Evolutionary conservation across 2,329 filamentous ascomycete species (phyloP).

Genomic region (Ophiostoma sp.): DNA sequence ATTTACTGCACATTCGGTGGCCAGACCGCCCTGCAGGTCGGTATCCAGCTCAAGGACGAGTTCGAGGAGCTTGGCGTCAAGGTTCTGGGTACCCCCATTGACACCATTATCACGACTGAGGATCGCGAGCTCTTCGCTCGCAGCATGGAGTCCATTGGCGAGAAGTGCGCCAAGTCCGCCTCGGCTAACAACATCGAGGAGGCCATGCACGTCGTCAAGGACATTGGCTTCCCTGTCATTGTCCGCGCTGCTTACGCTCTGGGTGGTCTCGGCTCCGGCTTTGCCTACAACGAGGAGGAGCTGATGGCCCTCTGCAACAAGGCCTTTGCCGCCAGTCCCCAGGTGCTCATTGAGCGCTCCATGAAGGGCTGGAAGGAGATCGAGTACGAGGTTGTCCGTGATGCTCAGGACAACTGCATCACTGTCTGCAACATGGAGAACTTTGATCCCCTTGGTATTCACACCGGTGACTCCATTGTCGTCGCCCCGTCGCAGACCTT

Average conservation of each 20-base stretch:
- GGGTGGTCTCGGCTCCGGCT: slow-evolving; percentile 91
- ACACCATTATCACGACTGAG: slow-evolving; percentile 97
- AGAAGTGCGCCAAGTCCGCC: slow-evolving; percentile 96
- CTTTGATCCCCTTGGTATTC: slow-evolving; percentile 94
- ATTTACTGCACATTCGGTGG: slow-evolving; percentile 98
- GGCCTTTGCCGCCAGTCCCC: slow-evolving; percentile 71
- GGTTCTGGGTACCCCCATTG: slow-evolving; percentile 92
- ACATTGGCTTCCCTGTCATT: slow-evolving; percentile 94
- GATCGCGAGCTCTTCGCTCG: slow-evolving; percentile 95
- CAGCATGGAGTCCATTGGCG: slow-evolving; percentile 96
- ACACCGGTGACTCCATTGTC: slow-evolving; percentile 98
- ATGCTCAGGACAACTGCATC: slow-evolving; percentile 97
- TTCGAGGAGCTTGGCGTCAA: slow-evolving; percentile 88
- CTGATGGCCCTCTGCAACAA: slow-evolving; percentile 88
- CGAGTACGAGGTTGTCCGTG: slow-evolving; percentile 96
- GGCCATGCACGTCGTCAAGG: slow-evolving; percentile 77
- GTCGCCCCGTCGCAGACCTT: slow-evolving; percentile 95
- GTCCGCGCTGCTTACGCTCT: slow-evolving; percentile 95
- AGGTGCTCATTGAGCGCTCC: slow-evolving; percentile 97
- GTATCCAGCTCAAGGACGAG: slow-evolving; percentile 96
- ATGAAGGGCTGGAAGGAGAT: slow-evolving; percentile 99
- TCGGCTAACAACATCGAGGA: slow-evolving; percentile 86
- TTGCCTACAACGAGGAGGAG: slow-evolving; percentile 90
- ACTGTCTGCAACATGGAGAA: slow-evolving; percentile 99
- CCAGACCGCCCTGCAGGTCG: slow-evolving; percentile 92